Evolutionary conservation across 192 early-diverging fungal genomes (phyloP).

Genomic region (Phlyctochytrium planicorne): DNA sequence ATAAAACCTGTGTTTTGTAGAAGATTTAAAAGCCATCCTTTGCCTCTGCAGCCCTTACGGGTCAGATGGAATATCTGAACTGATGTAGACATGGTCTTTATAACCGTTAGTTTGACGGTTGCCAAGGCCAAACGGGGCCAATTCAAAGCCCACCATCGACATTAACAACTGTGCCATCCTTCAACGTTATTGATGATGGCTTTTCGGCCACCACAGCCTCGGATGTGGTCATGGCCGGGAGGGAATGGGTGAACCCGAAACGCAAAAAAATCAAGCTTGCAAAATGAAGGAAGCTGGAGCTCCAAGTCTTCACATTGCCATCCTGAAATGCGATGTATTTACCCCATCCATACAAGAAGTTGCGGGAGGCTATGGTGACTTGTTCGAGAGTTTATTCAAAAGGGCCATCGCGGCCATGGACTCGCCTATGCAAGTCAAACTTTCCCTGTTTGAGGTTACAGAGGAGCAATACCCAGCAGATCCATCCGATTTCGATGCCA

Average conservation of each 20-base stretch:
- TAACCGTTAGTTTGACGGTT: too few species aligned
- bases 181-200: too few species aligned
- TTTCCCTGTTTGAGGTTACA: slow-evolving; percentile 26
- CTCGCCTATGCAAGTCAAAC: slow-evolving; percentile 8
- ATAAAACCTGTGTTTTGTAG: slow-evolving; percentile 29
- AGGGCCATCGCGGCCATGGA: slow-evolving; percentile 5
- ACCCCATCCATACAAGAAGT: background rate
- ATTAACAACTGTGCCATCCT: too few species aligned
- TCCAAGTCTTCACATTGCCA: slow-evolving; percentile 1
- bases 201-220: too few species aligned
- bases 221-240: too few species aligned
- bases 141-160: too few species aligned
- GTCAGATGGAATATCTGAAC: background rate
- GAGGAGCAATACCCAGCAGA: slow-evolving; percentile 18
- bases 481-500: slow-evolving; percentile 25
- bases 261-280: too few species aligned
- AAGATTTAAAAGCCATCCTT: too few species aligned
- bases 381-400: slow-evolving; percentile 29
- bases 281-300: too few species aligned
- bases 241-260: too few species aligned
- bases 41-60: background rate
- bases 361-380: slow-evolving; percentile 14
- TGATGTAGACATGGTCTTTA: background rate
- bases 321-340: slow-evolving; percentile 22
- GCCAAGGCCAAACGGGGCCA: too few species aligned